A percentile compares a stretch with the other conserved stretches of the same genome.
phyloP scores from a whole-genome alignment of 1,139 yeast species.

The Pichia sp. region DNA sequence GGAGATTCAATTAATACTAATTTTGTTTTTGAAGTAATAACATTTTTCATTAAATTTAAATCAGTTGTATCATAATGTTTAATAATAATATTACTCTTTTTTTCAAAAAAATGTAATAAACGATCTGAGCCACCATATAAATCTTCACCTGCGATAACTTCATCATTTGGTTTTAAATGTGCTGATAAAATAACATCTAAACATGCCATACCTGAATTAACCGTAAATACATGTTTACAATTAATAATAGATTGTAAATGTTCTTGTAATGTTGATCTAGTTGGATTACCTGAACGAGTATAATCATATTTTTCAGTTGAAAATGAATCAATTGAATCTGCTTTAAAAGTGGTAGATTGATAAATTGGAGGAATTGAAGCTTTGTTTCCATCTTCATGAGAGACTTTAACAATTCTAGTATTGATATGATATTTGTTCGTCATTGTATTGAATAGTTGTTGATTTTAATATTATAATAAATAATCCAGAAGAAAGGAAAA shows the following conservation, averaged over 20 bases:
- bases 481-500: neutral
- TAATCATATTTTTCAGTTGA: slow-evolving; percentile 70
- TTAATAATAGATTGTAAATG: slow-evolving; percentile 74
- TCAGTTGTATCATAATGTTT: slow-evolving; percentile 80
- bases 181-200: slow-evolving; percentile 75
- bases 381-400: slow-evolving; percentile 65
- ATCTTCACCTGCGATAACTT: slow-evolving; percentile 89
- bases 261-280: slow-evolving; percentile 71
- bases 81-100: slow-evolving; percentile 62
- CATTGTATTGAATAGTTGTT: neutral
- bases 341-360: slow-evolving; percentile 91
- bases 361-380: slow-evolving; percentile 86
- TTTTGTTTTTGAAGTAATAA: slow-evolving; percentile 48
- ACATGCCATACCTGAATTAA: slow-evolving; percentile 90
- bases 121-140: slow-evolving; percentile 91
- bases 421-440: slow-evolving; percentile 40
- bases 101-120: slow-evolving; percentile 64
- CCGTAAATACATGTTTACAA: slow-evolving; percentile 70
- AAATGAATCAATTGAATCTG: slow-evolving; percentile 65
- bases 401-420: slow-evolving; percentile 68
- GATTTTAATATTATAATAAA: neutral
- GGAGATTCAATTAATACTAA: slow-evolving; percentile 85
- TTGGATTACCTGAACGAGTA: slow-evolving; percentile 93
- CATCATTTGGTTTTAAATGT: slow-evolving; percentile 63
- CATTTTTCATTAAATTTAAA: slow-evolving; percentile 49